Conservation (phyloP, 2,329 filamentous ascomycete species). For the Diaporthe destruens region DNA sequence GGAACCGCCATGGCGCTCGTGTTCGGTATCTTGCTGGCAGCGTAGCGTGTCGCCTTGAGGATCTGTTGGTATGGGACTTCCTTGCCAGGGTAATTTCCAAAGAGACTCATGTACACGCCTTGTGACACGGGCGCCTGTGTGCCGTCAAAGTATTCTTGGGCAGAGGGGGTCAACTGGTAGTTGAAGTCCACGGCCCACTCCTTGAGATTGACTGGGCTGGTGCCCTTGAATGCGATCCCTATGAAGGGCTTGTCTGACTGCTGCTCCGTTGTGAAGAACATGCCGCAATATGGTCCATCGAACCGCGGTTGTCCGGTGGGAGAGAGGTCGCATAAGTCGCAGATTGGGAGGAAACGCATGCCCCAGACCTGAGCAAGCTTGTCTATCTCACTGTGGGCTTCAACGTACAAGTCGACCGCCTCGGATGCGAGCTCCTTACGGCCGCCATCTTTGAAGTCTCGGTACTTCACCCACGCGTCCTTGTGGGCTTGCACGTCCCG, state of each 20-base stretch:
- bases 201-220: not conserved
- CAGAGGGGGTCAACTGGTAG: not conserved
- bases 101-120: conserved; percentile 2
- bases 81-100: not conserved
- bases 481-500: not conserved
- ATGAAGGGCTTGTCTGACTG: not conserved
- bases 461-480: not conserved
- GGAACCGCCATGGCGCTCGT: not conserved
- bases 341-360: not conserved
- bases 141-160: not conserved
- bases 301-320: not conserved
- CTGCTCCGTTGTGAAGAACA: not conserved
- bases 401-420: not conserved
- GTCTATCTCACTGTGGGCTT: not conserved
- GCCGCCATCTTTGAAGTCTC: not conserved
- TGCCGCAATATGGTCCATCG: conserved; percentile 9
- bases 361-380: not conserved
- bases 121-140: not conserved
- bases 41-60: not conserved
- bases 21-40: not conserved
- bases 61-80: not conserved
- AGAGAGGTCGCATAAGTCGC: not conserved
- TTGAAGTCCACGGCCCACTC: conserved; percentile 10
- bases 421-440: not conserved
- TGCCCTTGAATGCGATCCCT: conserved; percentile 8